phyloP scores from a whole-genome alignment of 2,329 filamentous ascomycete species.

The Trichoderma aggressivum region DNA sequence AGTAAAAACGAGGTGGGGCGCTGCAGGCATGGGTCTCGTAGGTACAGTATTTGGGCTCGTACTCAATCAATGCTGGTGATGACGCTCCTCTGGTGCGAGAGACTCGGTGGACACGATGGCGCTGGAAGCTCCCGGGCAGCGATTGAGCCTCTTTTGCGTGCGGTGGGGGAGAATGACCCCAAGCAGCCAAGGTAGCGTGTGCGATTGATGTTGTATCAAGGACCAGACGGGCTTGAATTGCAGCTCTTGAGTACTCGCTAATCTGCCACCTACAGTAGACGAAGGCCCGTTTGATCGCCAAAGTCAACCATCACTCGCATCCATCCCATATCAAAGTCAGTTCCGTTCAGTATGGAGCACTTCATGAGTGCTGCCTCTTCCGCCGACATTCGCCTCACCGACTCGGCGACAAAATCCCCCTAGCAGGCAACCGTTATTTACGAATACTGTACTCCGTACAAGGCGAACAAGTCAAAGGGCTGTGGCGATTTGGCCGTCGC shows the following conservation, averaged over 20 bases:
- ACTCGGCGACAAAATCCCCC: not conserved
- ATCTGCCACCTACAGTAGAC: not conserved
- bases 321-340: not conserved
- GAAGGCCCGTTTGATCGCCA: not conserved
- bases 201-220: not conserved
- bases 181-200: not conserved
- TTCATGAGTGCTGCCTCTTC: not conserved
- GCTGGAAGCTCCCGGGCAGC: not conserved
- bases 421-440: not conserved
- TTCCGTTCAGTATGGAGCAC: not conserved
- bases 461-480: not conserved
- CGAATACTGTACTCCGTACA: no score
- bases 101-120: not conserved
- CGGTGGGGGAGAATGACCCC: not conserved
- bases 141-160: not conserved
- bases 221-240: not conserved
- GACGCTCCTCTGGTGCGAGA: not conserved
- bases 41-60: not conserved
- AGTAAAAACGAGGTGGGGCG: not conserved
- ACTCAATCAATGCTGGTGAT: not conserved
- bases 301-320: not conserved
- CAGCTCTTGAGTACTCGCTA: not conserved
- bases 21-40: not conserved
- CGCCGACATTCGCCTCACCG: not conserved
- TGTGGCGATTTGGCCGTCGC: constrained; percentile 10